Percentiles rank a stretch among this genome's conserved stretches.
These are phyloP conservation scores for Diphasiastrum complanatum DNA, from an alignment of 83 land plant species.

Conservation along the genomic window DNA sequence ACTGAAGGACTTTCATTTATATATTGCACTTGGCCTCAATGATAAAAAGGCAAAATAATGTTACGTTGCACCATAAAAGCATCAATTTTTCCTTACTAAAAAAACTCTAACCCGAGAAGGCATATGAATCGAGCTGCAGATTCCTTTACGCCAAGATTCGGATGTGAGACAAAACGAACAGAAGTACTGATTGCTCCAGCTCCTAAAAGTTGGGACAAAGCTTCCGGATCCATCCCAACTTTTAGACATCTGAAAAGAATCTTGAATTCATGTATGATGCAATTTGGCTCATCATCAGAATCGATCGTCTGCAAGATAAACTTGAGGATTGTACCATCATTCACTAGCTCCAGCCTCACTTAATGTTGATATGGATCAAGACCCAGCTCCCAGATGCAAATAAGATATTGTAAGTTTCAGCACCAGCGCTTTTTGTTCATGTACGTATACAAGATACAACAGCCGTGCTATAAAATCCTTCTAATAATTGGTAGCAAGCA, in stretches of 20 bases:
- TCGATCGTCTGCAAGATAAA: constrained; percentile 3
- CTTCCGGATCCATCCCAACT: constrained; percentile 6
- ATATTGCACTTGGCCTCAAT: too few relatives aligned
- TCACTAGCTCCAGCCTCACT: constrained; percentile 6
- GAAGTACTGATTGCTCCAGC: constrained; percentile 5
- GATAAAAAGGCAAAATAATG: too few relatives aligned
- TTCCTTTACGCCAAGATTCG: constrained; percentile 5
- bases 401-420: too few relatives aligned
- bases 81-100: too few relatives aligned
- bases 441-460: too few relatives aligned
- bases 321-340: constrained; percentile 1
- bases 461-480: too few relatives aligned
- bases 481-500: too few relatives aligned
- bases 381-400: too few relatives aligned
- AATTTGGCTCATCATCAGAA: neutral
- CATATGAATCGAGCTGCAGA: constrained; percentile 10
- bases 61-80: too few relatives aligned
- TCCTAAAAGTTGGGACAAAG: constrained; percentile 1
- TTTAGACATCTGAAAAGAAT: neutral
- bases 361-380: too few relatives aligned
- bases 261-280: constrained; percentile 1
- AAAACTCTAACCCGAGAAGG: constrained; percentile 1
- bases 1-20: too few relatives aligned
- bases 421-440: too few relatives aligned
- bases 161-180: neutral